These are phyloP conservation scores for Nothomitra cinnamomea DNA, from an alignment of 2,329 filamentous ascomycete genomes.

Conservation along the genomic window DNA sequence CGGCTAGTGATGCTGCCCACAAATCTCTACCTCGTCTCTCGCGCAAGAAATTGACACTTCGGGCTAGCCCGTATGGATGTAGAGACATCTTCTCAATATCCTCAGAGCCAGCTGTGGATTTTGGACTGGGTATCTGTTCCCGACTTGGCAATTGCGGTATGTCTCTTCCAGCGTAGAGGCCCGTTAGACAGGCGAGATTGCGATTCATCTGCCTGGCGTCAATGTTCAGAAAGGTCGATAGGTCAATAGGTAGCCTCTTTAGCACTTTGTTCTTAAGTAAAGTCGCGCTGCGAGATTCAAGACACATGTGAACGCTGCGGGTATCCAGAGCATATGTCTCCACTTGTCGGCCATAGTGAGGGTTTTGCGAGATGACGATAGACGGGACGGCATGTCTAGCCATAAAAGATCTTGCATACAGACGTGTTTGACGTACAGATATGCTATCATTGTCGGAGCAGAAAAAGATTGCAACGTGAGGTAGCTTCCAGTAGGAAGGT, in stretches of 20 bases:
- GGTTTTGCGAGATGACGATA: constrained; percentile 31
- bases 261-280: constrained; percentile 19
- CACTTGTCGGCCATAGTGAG: constrained; percentile 21
- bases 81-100: neutral
- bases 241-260: constrained; percentile 30
- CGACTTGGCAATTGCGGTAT: constrained; percentile 5
- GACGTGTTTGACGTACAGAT: constrained; percentile 23
- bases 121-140: neutral
- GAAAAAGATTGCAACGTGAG: constrained; percentile 34
- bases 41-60: neutral
- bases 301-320: constrained; percentile 29
- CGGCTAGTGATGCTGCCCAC: neutral
- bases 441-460: constrained; percentile 27
- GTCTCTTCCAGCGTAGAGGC: constrained; percentile 18
- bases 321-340: constrained; percentile 24
- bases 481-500: constrained; percentile 27
- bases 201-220: constrained; percentile 36
- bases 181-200: constrained; percentile 33
- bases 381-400: constrained; percentile 29
- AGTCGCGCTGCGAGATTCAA: constrained; percentile 26
- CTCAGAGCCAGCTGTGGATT: neutral
- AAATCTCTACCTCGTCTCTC: neutral
- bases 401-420: constrained; percentile 30
- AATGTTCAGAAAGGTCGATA: constrained; percentile 32
- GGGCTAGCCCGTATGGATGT: neutral